Percentiles rank a stretch among this genome's conserved stretches.
Conservation (phyloP, 495 filamentous ascomycete genomes). For the Elasticomyces elasticus region DNA sequence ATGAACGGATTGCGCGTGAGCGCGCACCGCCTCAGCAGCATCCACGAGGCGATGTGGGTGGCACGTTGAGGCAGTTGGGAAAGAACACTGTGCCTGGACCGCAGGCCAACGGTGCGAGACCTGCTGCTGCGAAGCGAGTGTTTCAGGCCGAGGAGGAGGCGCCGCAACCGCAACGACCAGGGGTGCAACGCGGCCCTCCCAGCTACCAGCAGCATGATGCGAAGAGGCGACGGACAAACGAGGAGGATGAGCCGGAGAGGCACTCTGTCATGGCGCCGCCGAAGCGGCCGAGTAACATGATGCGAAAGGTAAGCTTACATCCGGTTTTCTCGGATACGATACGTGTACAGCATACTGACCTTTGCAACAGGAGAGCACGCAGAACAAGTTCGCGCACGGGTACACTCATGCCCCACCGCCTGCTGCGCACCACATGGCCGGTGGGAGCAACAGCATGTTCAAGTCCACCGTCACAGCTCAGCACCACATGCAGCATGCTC, state of each 20-base stretch:
- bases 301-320: slow-evolving; percentile 55
- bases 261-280: slow-evolving; percentile 61
- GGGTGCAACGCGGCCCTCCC: slow-evolving; percentile 36
- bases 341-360: background rate
- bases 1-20: slow-evolving; percentile 35
- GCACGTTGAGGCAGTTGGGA: slow-evolving; percentile 43
- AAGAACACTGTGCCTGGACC: slow-evolving; percentile 45
- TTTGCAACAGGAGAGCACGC: slow-evolving; percentile 39
- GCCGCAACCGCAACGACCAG: slow-evolving; percentile 18
- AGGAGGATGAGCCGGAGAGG: slow-evolving; percentile 40
- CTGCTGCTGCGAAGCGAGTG: slow-evolving; percentile 55
- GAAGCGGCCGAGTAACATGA: slow-evolving; percentile 69
- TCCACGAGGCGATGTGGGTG: slow-evolving; percentile 42
- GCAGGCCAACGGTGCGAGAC: slow-evolving; percentile 22
- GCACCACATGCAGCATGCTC: slow-evolving; percentile 40
- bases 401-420: slow-evolving; percentile 48
- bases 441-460: slow-evolving; percentile 30
- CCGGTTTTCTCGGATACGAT: background rate
- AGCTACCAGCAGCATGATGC: slow-evolving; percentile 43
- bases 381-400: slow-evolving; percentile 52
- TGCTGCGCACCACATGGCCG: slow-evolving; percentile 35
- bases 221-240: slow-evolving; percentile 50
- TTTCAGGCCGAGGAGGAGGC: slow-evolving; percentile 41
- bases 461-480: slow-evolving; percentile 35
- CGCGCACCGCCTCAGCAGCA: slow-evolving; percentile 25